phyloP scores from a whole-genome alignment of 2,329 filamentous ascomycete genomes.

The Grosmannia penicillata region DNA sequence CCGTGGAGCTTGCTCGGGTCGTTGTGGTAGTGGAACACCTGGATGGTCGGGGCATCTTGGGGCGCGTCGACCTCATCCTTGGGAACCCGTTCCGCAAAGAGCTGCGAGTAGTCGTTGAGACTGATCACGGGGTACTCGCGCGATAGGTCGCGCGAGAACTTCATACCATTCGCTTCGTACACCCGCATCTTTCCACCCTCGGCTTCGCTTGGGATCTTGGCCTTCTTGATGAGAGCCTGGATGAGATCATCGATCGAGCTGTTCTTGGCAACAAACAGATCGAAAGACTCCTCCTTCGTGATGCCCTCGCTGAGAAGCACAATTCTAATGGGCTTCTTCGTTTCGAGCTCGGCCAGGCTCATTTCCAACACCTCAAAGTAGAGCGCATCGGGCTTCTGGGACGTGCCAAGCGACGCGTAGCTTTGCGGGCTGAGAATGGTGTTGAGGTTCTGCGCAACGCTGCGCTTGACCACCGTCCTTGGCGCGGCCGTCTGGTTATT shows the following conservation, averaged over 20 bases:
- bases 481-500: conserved; percentile 54
- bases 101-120: conserved; percentile 70
- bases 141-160: conserved; percentile 65
- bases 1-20: conserved; percentile 76
- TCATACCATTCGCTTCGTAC: conserved; percentile 70
- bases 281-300: conserved; percentile 73
- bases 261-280: conserved; percentile 78
- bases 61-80: conserved; percentile 49
- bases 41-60: conserved; percentile 46
- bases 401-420: conserved; percentile 53
- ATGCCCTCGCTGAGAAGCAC: conserved; percentile 81
- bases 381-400: conserved; percentile 60
- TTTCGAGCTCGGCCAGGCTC: conserved; percentile 83
- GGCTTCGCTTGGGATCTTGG: conserved; percentile 58
- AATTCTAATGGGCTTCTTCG: conserved; percentile 75
- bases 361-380: conserved; percentile 93
- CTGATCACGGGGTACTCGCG: conserved; percentile 60
- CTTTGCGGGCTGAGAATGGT: conserved; percentile 68
- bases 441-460: conserved; percentile 53
- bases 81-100: conserved; percentile 71
- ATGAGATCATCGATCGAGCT: conserved; percentile 70
- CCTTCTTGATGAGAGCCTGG: conserved; percentile 62
- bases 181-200: conserved; percentile 59
- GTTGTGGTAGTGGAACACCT: conserved; percentile 84
- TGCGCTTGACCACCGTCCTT: conserved; percentile 62